Base-by-base conservation (phyloP, 78 protist species). In the Cavenderia fasciculata region DNA sequence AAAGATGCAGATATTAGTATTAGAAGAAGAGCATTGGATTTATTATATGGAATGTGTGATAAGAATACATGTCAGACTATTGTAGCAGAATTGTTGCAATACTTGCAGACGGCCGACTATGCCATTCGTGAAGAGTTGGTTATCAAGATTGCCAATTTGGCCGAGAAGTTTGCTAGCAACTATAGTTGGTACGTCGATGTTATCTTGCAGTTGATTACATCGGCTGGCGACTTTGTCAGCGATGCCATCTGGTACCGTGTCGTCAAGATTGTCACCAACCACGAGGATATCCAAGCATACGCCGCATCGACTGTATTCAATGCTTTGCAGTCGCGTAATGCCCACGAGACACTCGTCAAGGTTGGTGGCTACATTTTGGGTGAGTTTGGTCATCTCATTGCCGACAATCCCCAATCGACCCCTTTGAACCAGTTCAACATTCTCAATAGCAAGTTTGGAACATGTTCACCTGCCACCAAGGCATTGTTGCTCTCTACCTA, bases 231-330 rank as follows among this genome's bases (percentile, higher is more conserved):
- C 84, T 75, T 71, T 66, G 98, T 98, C 44, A 29, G 94, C 19
- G 96, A 95, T 10, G 98, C 94, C 40, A 90, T 98, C 40, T 98
- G 99, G 99, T 86, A 89, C 86, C 97, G 99, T 11, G 98, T 97
- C 19, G 96, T 97, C 23, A 97, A 96, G 78, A 92, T 98, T 74
- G 96, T 99, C 73, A 97, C 98, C 65, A 98, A 98, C 91, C 69
- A 70, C 25, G 94, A 69, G 21, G 96, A 89, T 51, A 59, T 97
- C 61, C 99, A 98, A 75, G 52, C 71, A 43, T 96, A 97, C 62
- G 99, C 99, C 0, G 93, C 98, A 23, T 23, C 44, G 49, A 63
- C 71, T 2, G 94, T 96, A 31, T 95, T 94, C 84, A 8, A 38
- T 63, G 97, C 95, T 2, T 79, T 95, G 12, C 54, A 43, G 23